Base-by-base conservation (phyloP, 805 yeast genomes). In the Ascoidea asiatica region DNA sequence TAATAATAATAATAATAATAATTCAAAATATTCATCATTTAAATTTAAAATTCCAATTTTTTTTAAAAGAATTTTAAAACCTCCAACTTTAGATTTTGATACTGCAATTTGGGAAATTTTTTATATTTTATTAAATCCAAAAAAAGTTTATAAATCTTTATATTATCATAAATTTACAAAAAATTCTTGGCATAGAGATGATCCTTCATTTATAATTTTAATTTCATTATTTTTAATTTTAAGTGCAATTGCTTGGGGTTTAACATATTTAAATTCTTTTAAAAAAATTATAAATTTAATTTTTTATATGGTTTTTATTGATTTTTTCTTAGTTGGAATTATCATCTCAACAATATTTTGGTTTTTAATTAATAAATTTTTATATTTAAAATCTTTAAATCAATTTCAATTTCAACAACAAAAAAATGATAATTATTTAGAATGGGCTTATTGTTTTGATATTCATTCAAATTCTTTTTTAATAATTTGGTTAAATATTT, bases 391-490 rank as follows among this genome's bases (percentile, higher is more conserved):
- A 21, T 17, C 38, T 21, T 20, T 20, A 19, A 8, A 17, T 6
- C n/a, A 19, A 19, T 38, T 40, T 38, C 45, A 19, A 23, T 52
- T 2, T 39, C 46, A 4, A 21, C 42, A 3, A 43, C 48, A 57
- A 39, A 67, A 54, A 57, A 68, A 56, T 52, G 46, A 6, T 53
- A 56, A 33, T 56, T 63, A n/a, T 38, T 64, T 86, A 44, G 96
- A 89, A 58, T 89, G 96, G 96, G 88, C 90, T 1, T 88, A 86
- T 58, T 87, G 96, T 64, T 89, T 89, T 58, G 97, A 88, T 56
- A 80, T 88, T 21, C 97, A 89, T 62, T 86, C 95, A 65, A 89
- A 89, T 60, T 75, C 95, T n/a, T 87, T 83, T 57, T 63, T 87
- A 50, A 67, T 81, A 15, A 78, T 87, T 39, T 86, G 95, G 95